These are phyloP conservation scores for Rosa lucieae DNA, from an alignment of 306 rosid species.

Conservation along the genomic window DNA sequence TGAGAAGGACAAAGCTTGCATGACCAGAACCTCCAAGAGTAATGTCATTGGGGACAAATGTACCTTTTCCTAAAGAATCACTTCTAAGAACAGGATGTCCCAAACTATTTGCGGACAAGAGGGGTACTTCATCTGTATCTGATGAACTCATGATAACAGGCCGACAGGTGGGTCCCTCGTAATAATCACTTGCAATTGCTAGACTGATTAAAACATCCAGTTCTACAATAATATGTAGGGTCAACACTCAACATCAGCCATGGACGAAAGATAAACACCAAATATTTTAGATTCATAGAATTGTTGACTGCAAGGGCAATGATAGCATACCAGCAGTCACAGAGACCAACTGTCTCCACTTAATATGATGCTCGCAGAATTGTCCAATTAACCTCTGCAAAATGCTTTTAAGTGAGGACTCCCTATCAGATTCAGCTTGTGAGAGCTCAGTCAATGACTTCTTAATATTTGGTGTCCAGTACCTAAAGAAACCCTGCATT, in stretches of 20 bases:
- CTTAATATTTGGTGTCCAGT: conserved; percentile 88
- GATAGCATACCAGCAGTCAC: conserved; percentile 65
- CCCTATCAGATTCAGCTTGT: conserved; percentile 73
- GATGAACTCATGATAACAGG: conserved; percentile 53
- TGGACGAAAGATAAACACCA: background rate
- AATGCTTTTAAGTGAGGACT: conserved; percentile 69
- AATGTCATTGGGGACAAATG: conserved; percentile 81
- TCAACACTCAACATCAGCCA: conserved; percentile 39
- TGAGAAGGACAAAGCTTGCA: conserved; percentile 76
- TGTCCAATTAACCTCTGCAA: conserved; percentile 73
- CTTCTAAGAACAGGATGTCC: conserved; percentile 90
- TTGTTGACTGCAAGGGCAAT: background rate
- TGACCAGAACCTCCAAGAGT: conserved; percentile 70
- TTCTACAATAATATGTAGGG: conserved; percentile 62
- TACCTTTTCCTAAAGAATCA: conserved; percentile 80
- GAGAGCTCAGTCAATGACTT: conserved; percentile 58
- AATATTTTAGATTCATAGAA: background rate
- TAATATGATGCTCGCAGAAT: conserved; percentile 71
- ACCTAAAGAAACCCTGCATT: conserved; percentile 83
- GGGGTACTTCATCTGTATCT: conserved; percentile 53
- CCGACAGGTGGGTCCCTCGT: conserved; percentile 78
- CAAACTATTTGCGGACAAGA: conserved; percentile 63
- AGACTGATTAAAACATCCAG: conserved; percentile 90
- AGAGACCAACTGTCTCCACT: conserved; percentile 85
- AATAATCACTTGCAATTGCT: conserved; percentile 77